Conservation (phyloP, 2,329 filamentous ascomycete genomes). For the Penicillium capsulatum region DNA sequence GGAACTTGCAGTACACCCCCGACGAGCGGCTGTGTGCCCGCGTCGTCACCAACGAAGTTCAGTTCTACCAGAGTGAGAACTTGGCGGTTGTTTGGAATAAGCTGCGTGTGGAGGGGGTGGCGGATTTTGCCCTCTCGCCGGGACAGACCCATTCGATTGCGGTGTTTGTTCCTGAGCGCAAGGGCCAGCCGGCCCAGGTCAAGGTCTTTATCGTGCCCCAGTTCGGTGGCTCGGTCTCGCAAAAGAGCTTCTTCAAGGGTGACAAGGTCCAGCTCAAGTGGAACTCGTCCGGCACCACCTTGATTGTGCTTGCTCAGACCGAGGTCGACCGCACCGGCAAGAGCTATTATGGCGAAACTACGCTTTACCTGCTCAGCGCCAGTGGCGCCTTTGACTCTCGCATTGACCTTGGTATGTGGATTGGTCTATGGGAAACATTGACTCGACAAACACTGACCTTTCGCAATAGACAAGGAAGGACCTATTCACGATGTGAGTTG, state of each 20-base stretch:
- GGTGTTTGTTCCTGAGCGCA: conserved; percentile 91
- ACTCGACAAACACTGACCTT: conserved; percentile 10
- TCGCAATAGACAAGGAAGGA: conserved; percentile 79
- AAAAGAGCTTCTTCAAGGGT: conserved; percentile 99
- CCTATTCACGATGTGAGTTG: conserved; percentile 98
- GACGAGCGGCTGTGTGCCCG: conserved; percentile 94
- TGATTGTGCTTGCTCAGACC: conserved; percentile 94
- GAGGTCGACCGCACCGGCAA: conserved; percentile 98
- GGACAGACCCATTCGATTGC: conserved; percentile 88
- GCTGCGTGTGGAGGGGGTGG: conserved; percentile 82
- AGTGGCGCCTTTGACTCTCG: conserved; percentile 90
- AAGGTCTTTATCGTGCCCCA: conserved; percentile 92
- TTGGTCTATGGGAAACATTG: too few species aligned
- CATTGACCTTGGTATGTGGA: conserved; percentile 62
- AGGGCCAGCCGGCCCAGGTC: conserved; percentile 90
- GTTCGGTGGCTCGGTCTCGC: conserved; percentile 76
- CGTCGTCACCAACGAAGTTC: conserved; percentile 92
- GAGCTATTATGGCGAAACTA: conserved; percentile 99
- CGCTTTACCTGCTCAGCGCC: conserved; percentile 87
- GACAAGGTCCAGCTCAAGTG: conserved; percentile 99
- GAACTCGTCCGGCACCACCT: conserved; percentile 85
- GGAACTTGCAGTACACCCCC: conserved; percentile 94
- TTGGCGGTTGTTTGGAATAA: conserved; percentile 90
- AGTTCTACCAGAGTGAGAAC: conserved; percentile 89
- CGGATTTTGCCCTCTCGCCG: conserved; percentile 83